Evolutionary conservation across 2,329 filamentous ascomycete species (phyloP).

Genomic region (Penicillium polonicum): DNA sequence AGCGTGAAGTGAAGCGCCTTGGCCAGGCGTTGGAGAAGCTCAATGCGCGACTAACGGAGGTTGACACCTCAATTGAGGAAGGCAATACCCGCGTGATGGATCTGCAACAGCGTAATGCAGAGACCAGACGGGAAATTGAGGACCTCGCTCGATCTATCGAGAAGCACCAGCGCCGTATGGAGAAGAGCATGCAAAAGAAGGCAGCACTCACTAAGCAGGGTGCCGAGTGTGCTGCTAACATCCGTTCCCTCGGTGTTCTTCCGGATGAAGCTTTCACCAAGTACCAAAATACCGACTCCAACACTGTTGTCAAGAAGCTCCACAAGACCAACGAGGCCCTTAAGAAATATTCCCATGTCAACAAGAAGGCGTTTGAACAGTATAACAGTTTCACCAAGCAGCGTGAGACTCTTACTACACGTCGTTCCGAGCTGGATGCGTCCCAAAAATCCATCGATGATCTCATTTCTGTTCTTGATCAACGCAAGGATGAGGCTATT

Average conservation of each 20-base stretch:
- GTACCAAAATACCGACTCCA: conserved; percentile 78
- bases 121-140: conserved; percentile 70
- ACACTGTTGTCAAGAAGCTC: conserved; percentile 69
- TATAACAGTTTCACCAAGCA: conserved; percentile 96
- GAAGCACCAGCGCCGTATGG: conserved; percentile 82
- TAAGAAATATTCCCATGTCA: conserved; percentile 97
- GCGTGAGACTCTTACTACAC: conserved; percentile 79
- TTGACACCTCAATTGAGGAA: conserved; percentile 70
- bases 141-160: conserved; percentile 76
- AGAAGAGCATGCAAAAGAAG: conserved; percentile 88
- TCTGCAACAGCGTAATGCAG: conserved; percentile 58
- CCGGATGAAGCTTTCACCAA: conserved; percentile 92
- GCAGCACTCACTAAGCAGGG: conserved; percentile 74
- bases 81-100: conserved; percentile 55
- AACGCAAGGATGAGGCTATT: conserved; percentile 95
- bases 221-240: conserved; percentile 79
- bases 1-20: conserved; percentile 77
- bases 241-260: conserved; percentile 86
- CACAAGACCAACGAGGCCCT: conserved; percentile 89
- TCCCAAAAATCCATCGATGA: conserved; percentile 87
- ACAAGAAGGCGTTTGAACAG: conserved; percentile 99
- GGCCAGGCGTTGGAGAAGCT: conserved; percentile 66
- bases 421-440: conserved; percentile 81
- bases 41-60: conserved; percentile 67
- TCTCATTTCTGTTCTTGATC: conserved; percentile 87